Evolutionary conservation across 768 basidiomycete genomes (phyloP).

Genomic region (Trametes villosa): DNA sequence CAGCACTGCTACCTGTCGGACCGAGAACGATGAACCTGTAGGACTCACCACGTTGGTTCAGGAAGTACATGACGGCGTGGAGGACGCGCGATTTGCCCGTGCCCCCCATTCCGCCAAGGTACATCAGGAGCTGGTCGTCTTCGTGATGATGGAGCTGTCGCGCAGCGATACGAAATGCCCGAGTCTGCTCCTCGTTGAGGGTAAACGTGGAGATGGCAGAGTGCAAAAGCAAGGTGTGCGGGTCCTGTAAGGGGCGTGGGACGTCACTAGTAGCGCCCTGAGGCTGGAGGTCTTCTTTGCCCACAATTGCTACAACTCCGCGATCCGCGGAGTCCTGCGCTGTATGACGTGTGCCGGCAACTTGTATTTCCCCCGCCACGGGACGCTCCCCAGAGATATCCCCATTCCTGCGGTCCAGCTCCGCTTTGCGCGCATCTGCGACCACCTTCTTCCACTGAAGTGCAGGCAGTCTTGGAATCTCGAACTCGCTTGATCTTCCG

Average conservation of each 20-base stretch:
- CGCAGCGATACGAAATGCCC: slow-evolving; percentile 22
- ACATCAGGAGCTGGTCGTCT: slow-evolving; percentile 21
- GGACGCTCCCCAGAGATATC: neutral
- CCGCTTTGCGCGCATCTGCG: neutral
- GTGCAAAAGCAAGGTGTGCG: neutral
- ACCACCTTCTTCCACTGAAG: neutral
- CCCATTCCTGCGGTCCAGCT: neutral
- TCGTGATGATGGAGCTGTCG: neutral
- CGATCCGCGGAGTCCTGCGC: neutral
- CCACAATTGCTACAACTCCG: neutral
- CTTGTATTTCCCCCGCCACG: neutral
- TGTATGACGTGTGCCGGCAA: neutral
- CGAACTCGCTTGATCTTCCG: neutral
- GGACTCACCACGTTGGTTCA: slow-evolving; percentile 13
- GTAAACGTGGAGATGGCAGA: neutral
- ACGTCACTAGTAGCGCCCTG: neutral
- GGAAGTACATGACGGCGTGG: slow-evolving; percentile 17
- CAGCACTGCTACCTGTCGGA: slow-evolving; percentile 28
- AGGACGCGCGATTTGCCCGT: slow-evolving; percentile 31
- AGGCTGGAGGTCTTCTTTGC: neutral
- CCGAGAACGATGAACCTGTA: slow-evolving; percentile 19
- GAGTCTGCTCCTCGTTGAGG: slow-evolving; percentile 17
- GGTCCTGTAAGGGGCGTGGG: neutral
- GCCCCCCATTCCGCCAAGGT: slow-evolving; percentile 30
- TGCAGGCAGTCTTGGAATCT: neutral